Conservation (phyloP, 1,139 yeast genomes). For the Meyerozyma carpophila region DNA sequence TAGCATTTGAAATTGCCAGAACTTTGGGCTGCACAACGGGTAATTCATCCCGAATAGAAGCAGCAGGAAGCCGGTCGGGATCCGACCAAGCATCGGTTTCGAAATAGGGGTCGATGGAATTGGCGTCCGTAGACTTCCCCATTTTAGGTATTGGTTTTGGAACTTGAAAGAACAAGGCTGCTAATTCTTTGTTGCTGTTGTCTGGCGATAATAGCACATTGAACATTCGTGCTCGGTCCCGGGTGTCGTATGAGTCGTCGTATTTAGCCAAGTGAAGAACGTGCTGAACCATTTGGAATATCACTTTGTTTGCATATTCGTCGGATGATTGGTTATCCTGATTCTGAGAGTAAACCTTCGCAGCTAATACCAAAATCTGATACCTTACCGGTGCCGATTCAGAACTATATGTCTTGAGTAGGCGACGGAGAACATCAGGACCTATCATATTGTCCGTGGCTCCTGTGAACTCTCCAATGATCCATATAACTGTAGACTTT, state of each 20-base stretch:
- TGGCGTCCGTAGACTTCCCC: not conserved
- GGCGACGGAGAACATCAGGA: slow-evolving; percentile 68
- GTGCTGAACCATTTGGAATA: slow-evolving; percentile 56
- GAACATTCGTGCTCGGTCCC: slow-evolving; percentile 82
- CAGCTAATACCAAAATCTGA: slow-evolving; percentile 68
- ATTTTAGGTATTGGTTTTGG: slow-evolving; percentile 63
- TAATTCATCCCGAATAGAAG: slow-evolving; percentile 32
- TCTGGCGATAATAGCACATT: slow-evolving; percentile 41
- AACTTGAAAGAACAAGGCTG: slow-evolving; percentile 73
- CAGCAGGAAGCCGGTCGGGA: slow-evolving; percentile 25
- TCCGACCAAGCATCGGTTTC: slow-evolving; percentile 31
- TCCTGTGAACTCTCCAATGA: slow-evolving; percentile 73
- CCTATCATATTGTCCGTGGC: slow-evolving; percentile 45
- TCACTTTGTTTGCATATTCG: slow-evolving; percentile 11
- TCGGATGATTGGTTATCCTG: slow-evolving; percentile 7
- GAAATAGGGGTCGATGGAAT: slow-evolving; percentile 14
- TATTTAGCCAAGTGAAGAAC: slow-evolving; percentile 63
- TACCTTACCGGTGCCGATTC: slow-evolving; percentile 57
- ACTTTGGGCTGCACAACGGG: slow-evolving; percentile 14
- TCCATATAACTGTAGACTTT: slow-evolving; percentile 83
- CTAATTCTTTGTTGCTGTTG: slow-evolving; percentile 46
- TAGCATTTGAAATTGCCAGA: slow-evolving; percentile 6
- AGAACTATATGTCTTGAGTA: slow-evolving; percentile 51
- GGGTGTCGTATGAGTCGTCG: slow-evolving; percentile 70
- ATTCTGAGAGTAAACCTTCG: slow-evolving; percentile 62